phyloP scores from a whole-genome alignment of 1,139 yeast species.

The Protomyces inundatus region DNA sequence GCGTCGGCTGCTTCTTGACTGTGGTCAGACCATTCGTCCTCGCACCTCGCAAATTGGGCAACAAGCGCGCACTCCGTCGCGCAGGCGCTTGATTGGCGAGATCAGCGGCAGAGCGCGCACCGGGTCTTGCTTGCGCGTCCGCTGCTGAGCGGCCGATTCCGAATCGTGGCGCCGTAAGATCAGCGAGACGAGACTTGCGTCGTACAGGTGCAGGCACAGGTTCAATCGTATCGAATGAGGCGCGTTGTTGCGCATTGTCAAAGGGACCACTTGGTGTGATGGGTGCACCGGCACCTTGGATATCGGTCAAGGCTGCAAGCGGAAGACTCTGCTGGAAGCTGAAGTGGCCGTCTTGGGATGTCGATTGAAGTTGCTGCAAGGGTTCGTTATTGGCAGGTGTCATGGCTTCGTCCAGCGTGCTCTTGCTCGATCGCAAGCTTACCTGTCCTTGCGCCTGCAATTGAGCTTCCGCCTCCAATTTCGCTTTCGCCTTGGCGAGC shows the following conservation, averaged over 20 bases:
- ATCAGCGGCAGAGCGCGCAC: background rate
- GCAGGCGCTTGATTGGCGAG: background rate
- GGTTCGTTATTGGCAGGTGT: background rate
- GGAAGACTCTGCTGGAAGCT: conserved; percentile 13
- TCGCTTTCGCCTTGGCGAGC: conserved; percentile 2
- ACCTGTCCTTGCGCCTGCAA: no score
- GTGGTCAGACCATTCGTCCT: background rate
- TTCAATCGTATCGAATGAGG: conserved; percentile 8
- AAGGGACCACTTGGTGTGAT: conserved; percentile 6
- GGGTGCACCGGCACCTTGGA: conserved; percentile 10
- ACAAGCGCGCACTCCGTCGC: background rate
- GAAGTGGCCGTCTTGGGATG: background rate
- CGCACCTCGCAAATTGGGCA: background rate
- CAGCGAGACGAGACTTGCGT: conserved; percentile 3
- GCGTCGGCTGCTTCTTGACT: background rate
- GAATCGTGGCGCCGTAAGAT: conserved; percentile 10
- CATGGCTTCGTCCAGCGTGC: background rate
- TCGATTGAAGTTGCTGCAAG: background rate
- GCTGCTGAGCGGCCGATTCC: conserved; percentile 4
- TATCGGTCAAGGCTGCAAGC: background rate
- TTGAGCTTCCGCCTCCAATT: background rate
- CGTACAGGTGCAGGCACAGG: conserved; percentile 6
- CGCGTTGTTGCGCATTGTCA: conserved; percentile 1
- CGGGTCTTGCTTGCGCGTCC: background rate
- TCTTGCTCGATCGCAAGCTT: background rate